Percentiles rank a stretch among this genome's conserved stretches.
These are phyloP conservation scores for Neonectria magnoliae DNA, from an alignment of 2,329 filamentous ascomycete genomes.

Conservation along the genomic window DNA sequence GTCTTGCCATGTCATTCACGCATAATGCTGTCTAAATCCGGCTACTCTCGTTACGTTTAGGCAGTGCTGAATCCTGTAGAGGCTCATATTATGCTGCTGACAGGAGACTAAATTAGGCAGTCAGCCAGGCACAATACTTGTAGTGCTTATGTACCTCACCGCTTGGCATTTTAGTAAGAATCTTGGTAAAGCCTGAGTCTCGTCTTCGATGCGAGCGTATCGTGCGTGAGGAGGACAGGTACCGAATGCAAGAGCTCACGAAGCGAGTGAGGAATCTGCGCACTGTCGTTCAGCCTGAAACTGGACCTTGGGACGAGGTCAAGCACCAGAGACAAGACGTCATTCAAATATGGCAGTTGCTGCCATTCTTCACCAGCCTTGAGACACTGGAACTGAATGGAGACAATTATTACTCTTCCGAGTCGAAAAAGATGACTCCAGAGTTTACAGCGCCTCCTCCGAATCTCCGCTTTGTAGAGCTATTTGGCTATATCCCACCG, in stretches of 20 bases:
- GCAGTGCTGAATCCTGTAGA: too few relatives aligned
- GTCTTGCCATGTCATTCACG: too few relatives aligned
- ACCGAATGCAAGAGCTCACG: background rate
- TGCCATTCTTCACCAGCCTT: constrained; percentile 26
- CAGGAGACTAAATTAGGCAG: too few relatives aligned
- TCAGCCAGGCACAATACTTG: background rate
- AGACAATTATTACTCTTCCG: accelerated
- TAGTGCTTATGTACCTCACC: background rate
- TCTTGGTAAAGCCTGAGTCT: background rate
- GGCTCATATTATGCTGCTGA: too few relatives aligned
- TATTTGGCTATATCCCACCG: constrained; percentile 21
- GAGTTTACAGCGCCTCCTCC: background rate
- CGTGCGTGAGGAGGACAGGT: background rate
- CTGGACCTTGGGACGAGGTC: background rate
- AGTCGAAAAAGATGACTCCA: background rate
- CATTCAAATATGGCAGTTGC: constrained; percentile 22
- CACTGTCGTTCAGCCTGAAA: background rate
- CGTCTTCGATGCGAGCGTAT: background rate
- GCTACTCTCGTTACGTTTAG: too few relatives aligned
- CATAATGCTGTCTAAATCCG: too few relatives aligned
- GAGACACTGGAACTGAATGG: constrained; percentile 26
- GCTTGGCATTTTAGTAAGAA: background rate
- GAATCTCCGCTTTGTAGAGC: constrained; percentile 22
- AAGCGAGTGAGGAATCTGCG: constrained; percentile 16
- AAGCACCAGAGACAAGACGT: background rate